Evolutionary conservation across 106 monocot genomes (phyloP).

Genomic region (Apostasia shenzhenica): DNA sequence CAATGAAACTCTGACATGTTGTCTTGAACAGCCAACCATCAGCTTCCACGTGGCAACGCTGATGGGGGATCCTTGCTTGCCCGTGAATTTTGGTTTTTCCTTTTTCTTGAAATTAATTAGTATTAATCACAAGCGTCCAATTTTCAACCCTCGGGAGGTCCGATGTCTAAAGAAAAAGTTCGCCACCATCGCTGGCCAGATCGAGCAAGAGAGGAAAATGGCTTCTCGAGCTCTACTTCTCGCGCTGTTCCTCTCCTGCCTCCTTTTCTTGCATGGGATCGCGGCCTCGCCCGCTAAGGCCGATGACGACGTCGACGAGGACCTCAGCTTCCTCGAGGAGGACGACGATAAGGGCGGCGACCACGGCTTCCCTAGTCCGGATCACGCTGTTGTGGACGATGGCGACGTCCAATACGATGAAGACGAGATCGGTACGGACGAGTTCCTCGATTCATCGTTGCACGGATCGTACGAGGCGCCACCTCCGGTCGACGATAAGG

Average conservation of each 20-base stretch:
- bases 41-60: too few species aligned
- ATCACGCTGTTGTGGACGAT: neutral
- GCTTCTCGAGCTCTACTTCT: constrained; percentile 32
- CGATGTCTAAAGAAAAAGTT: too few species aligned
- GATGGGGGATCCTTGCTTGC: too few species aligned
- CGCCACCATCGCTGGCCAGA: neutral
- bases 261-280: constrained; percentile 6
- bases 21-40: too few species aligned
- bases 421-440: constrained; percentile 20
- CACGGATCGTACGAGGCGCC: constrained; percentile 5
- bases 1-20: too few species aligned
- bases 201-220: constrained; percentile 11
- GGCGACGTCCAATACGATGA: constrained; percentile 9
- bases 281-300: constrained; percentile 9
- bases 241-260: constrained; percentile 13
- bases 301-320: constrained; percentile 40
- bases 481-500: constrained; percentile 61
- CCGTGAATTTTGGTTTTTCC: too few species aligned
- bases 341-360: constrained; percentile 1
- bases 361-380: neutral
- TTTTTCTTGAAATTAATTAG: too few species aligned
- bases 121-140: too few species aligned
- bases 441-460: constrained; percentile 17
- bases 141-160: too few species aligned
- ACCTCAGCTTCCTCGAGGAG: constrained; percentile 73